These are phyloP conservation scores for Colletotrichum higginsianum DNA, from an alignment of 2,329 filamentous ascomycete species.

Conservation along the genomic window DNA sequence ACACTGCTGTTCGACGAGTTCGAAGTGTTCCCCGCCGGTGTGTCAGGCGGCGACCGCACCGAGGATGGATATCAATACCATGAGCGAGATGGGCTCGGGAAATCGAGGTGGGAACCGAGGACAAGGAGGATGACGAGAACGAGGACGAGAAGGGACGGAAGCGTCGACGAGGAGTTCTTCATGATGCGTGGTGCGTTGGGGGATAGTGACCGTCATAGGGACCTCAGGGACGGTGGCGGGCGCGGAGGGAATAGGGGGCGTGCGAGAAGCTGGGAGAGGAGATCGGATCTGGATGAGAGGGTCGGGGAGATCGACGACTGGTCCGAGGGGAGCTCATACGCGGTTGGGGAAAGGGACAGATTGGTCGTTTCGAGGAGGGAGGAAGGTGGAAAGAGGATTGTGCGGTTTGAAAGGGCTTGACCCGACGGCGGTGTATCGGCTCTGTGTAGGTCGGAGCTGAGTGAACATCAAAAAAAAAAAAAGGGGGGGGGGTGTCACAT, in stretches of 20 bases:
- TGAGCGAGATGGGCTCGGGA: background rate
- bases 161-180: background rate
- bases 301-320: conserved; percentile 33
- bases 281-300: conserved; percentile 21
- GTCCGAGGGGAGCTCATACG: conserved; percentile 23
- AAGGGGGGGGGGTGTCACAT: too few relatives aligned
- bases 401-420: background rate
- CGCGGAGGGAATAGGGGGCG: background rate
- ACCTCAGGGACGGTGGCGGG: background rate
- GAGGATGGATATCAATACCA: background rate
- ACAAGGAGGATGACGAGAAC: too few relatives aligned
- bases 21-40: background rate
- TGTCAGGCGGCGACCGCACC: background rate
- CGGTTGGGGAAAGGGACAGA: conserved; percentile 10
- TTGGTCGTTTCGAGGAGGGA: conserved; percentile 10
- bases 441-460: background rate
- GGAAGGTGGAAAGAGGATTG: background rate
- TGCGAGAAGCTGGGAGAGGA: conserved; percentile 23
- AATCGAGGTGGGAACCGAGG: background rate
- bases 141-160: background rate
- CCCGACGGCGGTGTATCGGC: too few relatives aligned
- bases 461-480: background rate
- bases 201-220: background rate
- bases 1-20: conserved; percentile 3
- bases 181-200: conserved; percentile 20